Evolutionary conservation across 2,329 filamentous ascomycete genomes (phyloP), one percentile per base, ranked within the genome.

Genomic region (Coniochaeta pulveracea): DNA sequence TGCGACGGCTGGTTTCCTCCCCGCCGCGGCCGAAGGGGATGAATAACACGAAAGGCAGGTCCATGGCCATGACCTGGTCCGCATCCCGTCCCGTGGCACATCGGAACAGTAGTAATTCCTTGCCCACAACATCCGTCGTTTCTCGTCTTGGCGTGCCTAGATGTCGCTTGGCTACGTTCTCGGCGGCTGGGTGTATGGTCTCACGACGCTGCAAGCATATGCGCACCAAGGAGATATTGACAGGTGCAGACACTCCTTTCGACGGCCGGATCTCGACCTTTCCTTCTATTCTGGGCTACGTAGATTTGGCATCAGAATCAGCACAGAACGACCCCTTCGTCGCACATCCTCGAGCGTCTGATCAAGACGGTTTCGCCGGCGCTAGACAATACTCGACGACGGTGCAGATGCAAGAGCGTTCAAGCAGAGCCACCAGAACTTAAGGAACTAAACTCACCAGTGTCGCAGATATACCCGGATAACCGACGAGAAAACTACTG

Each of bases 381-480:
- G 26, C 26, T 5, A 15, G 8, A 17, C n/a, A n/a, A n/a, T n/a
- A n/a, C n/a, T n/a, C n/a, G n/a, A n/a, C n/a, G 26, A 17, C 24
- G 11, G 6, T 14, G 24, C 6, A n/a, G 24, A 26, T 7, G 15
- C 17, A 30, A 7, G 22, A 12, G 17, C 6, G 10, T n/a, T n/a
- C n/a, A 17, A 19, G 16, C 17, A 30, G 27, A 21, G 28, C 3
- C 10, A 18, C 18, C 18, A 29, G 26, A 15, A 17, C 27, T 34
- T 30, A 38, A 36, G 47, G 44, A 42, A 46, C 37, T 34, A 36
- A 29, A 75, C 85, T 62, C 72, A 95, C 88, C 74, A 95, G 61
- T 23, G 91, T 98, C 50, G 91, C 91, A 36, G 89, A 95, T 58
- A 98, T 96, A 47, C 91, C 91, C 36, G 91, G 91, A 59, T 96